Conservation (phyloP, 768 basidiomycete species). For the Tulasnella sp. region DNA sequence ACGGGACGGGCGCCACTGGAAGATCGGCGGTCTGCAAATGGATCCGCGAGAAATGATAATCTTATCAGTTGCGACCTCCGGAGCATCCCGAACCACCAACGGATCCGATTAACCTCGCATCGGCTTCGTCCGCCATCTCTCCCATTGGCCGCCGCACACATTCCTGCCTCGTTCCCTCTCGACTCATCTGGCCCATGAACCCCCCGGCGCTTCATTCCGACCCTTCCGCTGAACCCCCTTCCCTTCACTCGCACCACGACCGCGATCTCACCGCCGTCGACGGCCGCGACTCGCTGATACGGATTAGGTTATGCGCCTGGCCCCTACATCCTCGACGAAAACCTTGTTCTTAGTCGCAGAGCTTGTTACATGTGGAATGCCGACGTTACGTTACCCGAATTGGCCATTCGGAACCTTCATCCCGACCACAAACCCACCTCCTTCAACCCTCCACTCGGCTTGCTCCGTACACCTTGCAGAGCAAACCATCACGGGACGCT, state of each 20-base stretch:
- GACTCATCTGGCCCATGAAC: slow-evolving; percentile 2
- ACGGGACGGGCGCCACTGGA: not conserved
- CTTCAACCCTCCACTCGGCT: not conserved
- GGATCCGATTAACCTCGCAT: not conserved
- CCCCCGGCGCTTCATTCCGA: not conserved
- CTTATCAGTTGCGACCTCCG: not conserved
- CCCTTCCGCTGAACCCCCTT: not conserved
- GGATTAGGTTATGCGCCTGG: not conserved
- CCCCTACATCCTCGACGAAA: not conserved
- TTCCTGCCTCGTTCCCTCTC: not conserved
- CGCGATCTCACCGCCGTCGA: not conserved
- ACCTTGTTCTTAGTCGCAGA: not conserved
- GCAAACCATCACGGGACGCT: not conserved
- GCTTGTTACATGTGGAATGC: not conserved
- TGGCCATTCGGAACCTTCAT: not conserved
- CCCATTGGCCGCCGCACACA: not conserved
- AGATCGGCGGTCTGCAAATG: not conserved
- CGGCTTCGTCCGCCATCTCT: not conserved
- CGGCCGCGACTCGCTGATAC: not conserved
- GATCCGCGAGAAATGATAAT: not conserved
- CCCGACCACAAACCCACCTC: not conserved
- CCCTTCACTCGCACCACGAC: not conserved
- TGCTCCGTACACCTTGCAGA: not conserved
- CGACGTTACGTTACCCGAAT: not conserved
- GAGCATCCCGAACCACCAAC: not conserved